Base-by-base conservation (phyloP, 2,329 filamentous ascomycete genomes). In the Diaporthe velutina region DNA sequence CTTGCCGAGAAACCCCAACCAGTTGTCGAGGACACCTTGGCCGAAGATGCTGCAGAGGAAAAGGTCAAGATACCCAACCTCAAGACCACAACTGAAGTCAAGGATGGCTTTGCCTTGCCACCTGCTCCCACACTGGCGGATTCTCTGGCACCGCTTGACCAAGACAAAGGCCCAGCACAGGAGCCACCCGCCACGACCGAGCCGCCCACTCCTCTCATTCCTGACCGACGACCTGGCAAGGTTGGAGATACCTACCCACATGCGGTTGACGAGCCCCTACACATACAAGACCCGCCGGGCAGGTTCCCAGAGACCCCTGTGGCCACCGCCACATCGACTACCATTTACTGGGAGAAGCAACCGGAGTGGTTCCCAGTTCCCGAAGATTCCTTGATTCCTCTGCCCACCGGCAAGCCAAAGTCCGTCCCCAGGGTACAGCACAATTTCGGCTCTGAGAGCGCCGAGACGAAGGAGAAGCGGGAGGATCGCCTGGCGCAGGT, bases 351-450 rank as follows among this genome's bases (percentile, higher is more conserved):
- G 96, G 85, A 85, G 73, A 95, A 93, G 82, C 88, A 90, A 76
- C 85, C 88, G 4, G 95, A 98, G 82, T 89, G 93, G 80, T 98
- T 94, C 83, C 96, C 97, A 0, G 84, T 98, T 3, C 86, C 92
- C 10, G 83, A 88, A 4, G 90, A 92, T 74, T 92, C 93, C 25
- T 86, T 98, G 72, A 95, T 96, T 74, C 87, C 87, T 58, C 87
- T 98, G 40, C 97, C 97, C 2, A 93, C 91, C 1, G 94, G 92
- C 55, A 88, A 88, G 35, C 89, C 95, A 3, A 92, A 91, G 79
- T 78, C 88, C 3, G 93, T 98, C 22, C 95, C 95, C 2, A 90
- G 88, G 79, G 92, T 98, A 67, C 97, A 98, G 82, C 88, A 91
- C 81, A 83, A 86, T 3, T 97, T 98, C 80, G 86, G 84, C n/a